Percentiles rank a stretch among this genome's conserved stretches.
These are phyloP conservation scores for Aspergillus spinulosporus DNA, from an alignment of 2,329 filamentous ascomycete genomes.

Conservation along the genomic window DNA sequence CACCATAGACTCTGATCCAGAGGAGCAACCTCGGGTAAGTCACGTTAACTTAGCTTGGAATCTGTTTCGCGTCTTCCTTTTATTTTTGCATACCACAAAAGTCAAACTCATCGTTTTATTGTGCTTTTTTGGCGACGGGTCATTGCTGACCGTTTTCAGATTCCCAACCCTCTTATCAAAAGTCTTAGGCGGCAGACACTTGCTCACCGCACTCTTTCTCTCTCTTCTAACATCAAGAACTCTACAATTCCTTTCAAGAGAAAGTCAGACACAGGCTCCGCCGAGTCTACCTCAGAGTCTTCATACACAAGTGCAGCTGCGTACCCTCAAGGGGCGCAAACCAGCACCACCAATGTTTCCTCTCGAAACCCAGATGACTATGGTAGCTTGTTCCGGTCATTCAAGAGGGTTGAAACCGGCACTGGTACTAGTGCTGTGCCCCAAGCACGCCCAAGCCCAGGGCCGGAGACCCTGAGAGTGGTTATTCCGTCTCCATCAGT, in stretches of 20 bases:
- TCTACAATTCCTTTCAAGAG: constrained; percentile 20
- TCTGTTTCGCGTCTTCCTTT: background rate
- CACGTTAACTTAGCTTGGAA: no score
- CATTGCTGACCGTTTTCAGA: constrained; percentile 7
- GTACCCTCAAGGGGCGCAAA: background rate
- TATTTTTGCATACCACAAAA: background rate
- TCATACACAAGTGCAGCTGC: background rate
- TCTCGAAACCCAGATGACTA: background rate
- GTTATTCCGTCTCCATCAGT: constrained; percentile 29
- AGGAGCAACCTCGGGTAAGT: background rate
- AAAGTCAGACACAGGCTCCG: constrained; percentile 15
- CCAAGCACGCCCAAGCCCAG: constrained; percentile 12
- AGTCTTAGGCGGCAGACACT: constrained; percentile 4
- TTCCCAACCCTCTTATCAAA: constrained; percentile 9
- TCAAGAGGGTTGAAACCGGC: background rate
- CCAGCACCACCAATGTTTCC: background rate
- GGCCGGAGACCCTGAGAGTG: constrained; percentile 21
- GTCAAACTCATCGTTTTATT: background rate
- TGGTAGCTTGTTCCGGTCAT: background rate
- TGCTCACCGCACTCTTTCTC: constrained; percentile 18
- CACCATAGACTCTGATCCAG: background rate
- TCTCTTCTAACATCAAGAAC: constrained; percentile 2
- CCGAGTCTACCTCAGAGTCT: background rate
- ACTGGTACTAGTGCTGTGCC: background rate
- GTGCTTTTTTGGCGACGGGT: background rate